Percentiles rank a stretch among this genome's conserved stretches.
Conservation (phyloP, 208 protist species). For the Phytomonas sp. region DNA sequence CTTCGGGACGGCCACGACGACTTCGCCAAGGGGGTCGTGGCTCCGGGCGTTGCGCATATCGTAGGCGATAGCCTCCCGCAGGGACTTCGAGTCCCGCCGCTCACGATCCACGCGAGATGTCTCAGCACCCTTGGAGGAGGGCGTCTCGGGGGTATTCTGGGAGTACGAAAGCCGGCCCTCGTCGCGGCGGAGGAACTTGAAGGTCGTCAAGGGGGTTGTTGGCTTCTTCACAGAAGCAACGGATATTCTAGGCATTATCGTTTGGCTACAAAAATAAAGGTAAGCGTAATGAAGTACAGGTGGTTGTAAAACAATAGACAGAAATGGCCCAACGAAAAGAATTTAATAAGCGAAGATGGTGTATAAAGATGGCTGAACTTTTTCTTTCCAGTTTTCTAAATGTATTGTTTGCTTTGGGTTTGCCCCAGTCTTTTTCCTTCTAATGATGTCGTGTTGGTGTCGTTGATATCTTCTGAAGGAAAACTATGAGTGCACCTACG, state of each 20-base stretch:
- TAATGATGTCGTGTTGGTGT: background rate
- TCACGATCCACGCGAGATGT: constrained; percentile 20
- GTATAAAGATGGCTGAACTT: background rate
- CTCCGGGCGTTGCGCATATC: constrained; percentile 76
- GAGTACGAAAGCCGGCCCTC: constrained; percentile 78
- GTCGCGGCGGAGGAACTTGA: constrained; percentile 78
- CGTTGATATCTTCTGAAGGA: background rate
- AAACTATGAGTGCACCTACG: background rate
- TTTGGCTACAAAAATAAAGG: constrained; percentile 1
- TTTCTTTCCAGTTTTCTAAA: background rate
- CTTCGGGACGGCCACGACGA: constrained; percentile 80
- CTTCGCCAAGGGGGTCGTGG: constrained; percentile 65
- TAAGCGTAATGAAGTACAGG: constrained; percentile 10
- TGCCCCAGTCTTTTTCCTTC: background rate
- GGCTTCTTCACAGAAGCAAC: constrained; percentile 57
- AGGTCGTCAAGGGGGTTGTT: constrained; percentile 49
- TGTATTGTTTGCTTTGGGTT: background rate
- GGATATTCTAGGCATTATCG: constrained; percentile 43
- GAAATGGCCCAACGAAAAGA: constrained; percentile 1
- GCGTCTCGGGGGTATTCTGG: background rate
- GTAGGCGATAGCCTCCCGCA: constrained; percentile 75
- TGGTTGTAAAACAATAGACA: constrained; percentile 9
- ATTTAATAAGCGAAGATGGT: background rate
- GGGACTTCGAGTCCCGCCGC: constrained; percentile 53
- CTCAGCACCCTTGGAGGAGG: constrained; percentile 12